Evolutionary conservation across 2,329 filamentous ascomycete species (phyloP), one percentile per base, ranked within the genome.

Genomic region (Aspergillus ibericus): DNA sequence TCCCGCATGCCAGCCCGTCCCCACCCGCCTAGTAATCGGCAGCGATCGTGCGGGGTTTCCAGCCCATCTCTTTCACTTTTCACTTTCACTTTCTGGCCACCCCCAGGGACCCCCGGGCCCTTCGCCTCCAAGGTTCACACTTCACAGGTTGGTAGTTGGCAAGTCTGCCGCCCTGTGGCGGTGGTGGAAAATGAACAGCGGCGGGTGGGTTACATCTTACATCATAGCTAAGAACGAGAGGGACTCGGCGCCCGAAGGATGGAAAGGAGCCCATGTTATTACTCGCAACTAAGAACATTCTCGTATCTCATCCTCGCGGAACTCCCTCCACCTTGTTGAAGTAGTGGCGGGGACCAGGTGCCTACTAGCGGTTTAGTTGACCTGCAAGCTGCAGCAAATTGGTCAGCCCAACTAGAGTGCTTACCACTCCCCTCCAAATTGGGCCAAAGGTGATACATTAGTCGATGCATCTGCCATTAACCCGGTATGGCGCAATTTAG

Each of bases 31-130:
- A 47, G 20, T 18, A 47, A 47, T 16, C 42, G 13, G 13, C 25
- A 25, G 20, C 42, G 44, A 48, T 48, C 44, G 44, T 48, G 44
- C 44, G 44, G 44, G 44, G 44, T 48, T 48, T n/a, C 44, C 27
- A 29, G 13, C 16, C 44, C 38, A 22, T 42, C 18, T 13, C 38
- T 38, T 16, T 22, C 20, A 9, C 8, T 42, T 42, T 7, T n/a
- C 18, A 20, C 38, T 38, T 16, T 22, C 20, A 9, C 8, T 42
- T 42, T 7, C 38, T 42, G 38, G 38, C 10, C 38, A 42, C 18
- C 38, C 16, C 12, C 38, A 6, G 8, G 38, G 5, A 18, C n/a
- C 38, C 38, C 18, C 18, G n/a, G n/a, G n/a, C n/a, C 16, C 13
- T 7, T 13, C n/a, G 29, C 29, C 29, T 32, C 29, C 9, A 32